phyloP scores from a whole-genome alignment of 2,329 filamentous ascomycete genomes.

The Fusarium setosum region DNA sequence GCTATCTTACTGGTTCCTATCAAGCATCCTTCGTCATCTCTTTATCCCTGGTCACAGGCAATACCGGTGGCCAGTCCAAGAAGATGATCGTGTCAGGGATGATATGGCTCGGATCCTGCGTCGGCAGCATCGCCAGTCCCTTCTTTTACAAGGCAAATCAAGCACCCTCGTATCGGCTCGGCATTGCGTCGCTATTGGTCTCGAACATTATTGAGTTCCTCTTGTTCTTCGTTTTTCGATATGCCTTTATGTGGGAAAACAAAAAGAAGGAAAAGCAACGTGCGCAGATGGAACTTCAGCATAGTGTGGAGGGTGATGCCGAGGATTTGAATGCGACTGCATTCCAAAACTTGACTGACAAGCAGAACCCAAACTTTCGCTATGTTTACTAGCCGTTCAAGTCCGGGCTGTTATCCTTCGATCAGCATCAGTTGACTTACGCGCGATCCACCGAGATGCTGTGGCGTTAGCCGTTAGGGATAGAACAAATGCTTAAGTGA shows the following conservation, averaged over 20 bases:
- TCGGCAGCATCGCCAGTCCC: constrained; percentile 70
- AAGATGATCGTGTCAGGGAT: constrained; percentile 73
- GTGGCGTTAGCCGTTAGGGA: too few relatives aligned
- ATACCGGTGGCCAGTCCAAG: constrained; percentile 68
- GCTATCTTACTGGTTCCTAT: constrained; percentile 51
- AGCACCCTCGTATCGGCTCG: constrained; percentile 53
- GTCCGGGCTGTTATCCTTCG: too few relatives aligned
- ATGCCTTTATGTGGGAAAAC: constrained; percentile 54
- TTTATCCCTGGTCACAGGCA: constrained; percentile 60
- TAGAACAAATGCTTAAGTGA: too few relatives aligned
- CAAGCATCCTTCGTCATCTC: constrained; percentile 54
- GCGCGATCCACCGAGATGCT: too few relatives aligned
- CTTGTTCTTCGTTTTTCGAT: constrained; percentile 53
- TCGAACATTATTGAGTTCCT: constrained; percentile 52
- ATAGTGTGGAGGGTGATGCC: too few relatives aligned
- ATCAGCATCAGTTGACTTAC: too few relatives aligned
- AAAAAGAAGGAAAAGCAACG: constrained; percentile 51
- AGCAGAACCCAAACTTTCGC: constrained; percentile 55
- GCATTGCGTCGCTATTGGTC: constrained; percentile 56
- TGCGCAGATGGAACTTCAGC: too few relatives aligned
- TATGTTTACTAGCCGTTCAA: constrained; percentile 55
- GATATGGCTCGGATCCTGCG: constrained; percentile 69
- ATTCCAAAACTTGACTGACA: constrained; percentile 55
- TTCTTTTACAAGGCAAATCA: constrained; percentile 72
- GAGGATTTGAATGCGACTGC: constrained; percentile 52